Base-by-base conservation (phyloP, 148 eudicot genomes). In the Oxyria digyna region DNA sequence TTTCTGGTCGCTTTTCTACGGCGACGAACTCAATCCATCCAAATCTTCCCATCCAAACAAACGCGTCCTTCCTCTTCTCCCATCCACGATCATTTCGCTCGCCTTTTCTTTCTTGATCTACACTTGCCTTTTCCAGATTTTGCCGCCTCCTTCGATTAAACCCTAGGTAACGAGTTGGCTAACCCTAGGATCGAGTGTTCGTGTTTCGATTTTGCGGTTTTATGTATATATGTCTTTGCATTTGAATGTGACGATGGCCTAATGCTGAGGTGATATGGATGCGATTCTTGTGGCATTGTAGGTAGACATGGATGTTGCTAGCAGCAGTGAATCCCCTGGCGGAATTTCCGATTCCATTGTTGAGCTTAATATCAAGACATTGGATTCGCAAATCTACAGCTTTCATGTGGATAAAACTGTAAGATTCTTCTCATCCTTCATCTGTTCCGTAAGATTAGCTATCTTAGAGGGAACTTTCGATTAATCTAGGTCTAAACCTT, bases 331-430 rank as follows among this genome's bases (percentile, higher is more conserved):
- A 77, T 81, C 63, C 23, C 45, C 81, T 41, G 75, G 74, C 78
- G 83, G 70, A 33, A 75, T 69, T 74, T 76, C 89, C 15, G 87
- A 82, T 42, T 80, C 97, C 62, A 73, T 43, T 42, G 72, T 91
- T 73, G 87, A 84, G 78, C 86, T 91, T 64, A 88, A 91, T 70
- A 78, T 91, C 82, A 91, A 91, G 85, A 91, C 95, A 70, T 73
- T 91, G 32, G 89, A 91, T 80, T 91, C 97, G 37, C 85, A 78
- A 67, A 83, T 79, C 49, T 85, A 74, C 77, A 79, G 68, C 67
- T 86, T 91, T 71, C 74, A 59, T 6, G 87, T 83, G 73, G 89
- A 88, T 50, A 88, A 83, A 77, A 81, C 79, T 78, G 97, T 91
- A 85, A 67, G 45, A 59, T 67, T 7, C 65, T 3, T 59, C 5